Percentiles rank a stretch among this genome's conserved stretches.
Evolutionary conservation across 257 asterid species (phyloP).

Genomic region (Osmanthus fragrans): DNA sequence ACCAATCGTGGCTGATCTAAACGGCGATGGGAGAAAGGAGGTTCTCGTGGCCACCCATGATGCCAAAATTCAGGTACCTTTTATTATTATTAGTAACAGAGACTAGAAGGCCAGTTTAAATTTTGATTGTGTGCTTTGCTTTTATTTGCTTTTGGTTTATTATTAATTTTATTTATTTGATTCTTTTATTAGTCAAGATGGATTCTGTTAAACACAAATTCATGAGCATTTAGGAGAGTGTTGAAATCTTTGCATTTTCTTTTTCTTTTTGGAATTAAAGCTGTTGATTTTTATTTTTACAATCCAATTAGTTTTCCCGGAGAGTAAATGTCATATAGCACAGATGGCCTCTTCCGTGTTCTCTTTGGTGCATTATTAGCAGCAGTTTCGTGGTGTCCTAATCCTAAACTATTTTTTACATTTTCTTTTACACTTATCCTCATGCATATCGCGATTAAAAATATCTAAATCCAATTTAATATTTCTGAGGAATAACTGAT

Average conservation of each 20-base stretch:
- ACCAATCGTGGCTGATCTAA: constrained; percentile 90
- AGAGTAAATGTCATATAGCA: not conserved
- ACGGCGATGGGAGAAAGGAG: constrained; percentile 92
- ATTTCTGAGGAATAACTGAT: not conserved
- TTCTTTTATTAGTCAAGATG: not conserved
- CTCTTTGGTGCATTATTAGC: not conserved
- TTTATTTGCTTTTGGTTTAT: not conserved
- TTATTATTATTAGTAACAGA: not conserved
- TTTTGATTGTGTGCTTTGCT: not conserved
- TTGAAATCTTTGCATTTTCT: not conserved
- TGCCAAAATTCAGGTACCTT: constrained; percentile 82
- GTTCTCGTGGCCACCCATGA: constrained; percentile 95
- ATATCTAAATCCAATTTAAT: not conserved
- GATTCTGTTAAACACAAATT: not conserved
- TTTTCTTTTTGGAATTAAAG: not conserved
- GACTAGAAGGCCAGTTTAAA: not conserved
- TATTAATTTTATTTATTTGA: not conserved
- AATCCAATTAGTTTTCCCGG: not conserved
- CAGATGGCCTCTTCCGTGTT: not conserved
- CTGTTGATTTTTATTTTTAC: not conserved
- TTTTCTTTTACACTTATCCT: not conserved
- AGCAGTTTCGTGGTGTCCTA: not conserved
- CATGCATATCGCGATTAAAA: not conserved
- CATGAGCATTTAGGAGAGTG: constrained; percentile 6
- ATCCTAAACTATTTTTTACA: not conserved